Base-by-base conservation (phyloP, 768 basidiomycete species). In the Coprinellus micaceus region DNA sequence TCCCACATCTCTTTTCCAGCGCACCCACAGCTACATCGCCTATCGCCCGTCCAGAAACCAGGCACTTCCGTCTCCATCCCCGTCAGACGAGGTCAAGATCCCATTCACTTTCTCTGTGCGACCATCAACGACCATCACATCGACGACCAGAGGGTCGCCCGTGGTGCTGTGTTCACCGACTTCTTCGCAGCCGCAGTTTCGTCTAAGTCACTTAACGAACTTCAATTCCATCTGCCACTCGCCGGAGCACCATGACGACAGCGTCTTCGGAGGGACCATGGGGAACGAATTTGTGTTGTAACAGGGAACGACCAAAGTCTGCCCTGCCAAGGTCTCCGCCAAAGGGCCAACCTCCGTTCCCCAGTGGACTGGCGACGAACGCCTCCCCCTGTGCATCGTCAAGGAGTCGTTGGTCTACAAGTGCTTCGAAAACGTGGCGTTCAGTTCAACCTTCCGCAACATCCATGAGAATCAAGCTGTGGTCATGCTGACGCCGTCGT, bases 1-100 rank as follows among this genome's bases (percentile, higher is more conserved):
- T 24, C 72, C 71, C 0, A 74, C 69, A 1, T 74, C 72, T 54
- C 72, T 71, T 1, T 74, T 71, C 67, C 71, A 72, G 56, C 69
- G 70, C 24, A 60, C 67, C 7, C 64, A 65, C 25, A 69, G 69
- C 49, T 74, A 71, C 39, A 71, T 71, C 4, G 48, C 63, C 11
- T 67, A 61, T 51, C 62, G 69, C 53, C n/a, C 50, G 62, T 30
- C 59, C 64, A 12, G 63, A 60, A 25, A 57, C 59, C 22, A 61
- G 58, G 37, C 62, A 49, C 22, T 53, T 51, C 41, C 55, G 52
- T 25, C 33, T 49, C 21, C 37, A 36, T 21, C 25, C 59, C 25
- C 30, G 17, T 12, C 21, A 11, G 28, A 47, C 13, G 26, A 19
- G 46, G 54, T 37, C 26, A 52, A 47, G 15, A 60, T 63, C 17